Evolutionary conservation across 176 grass and related monocot genomes (phyloP).

Genomic region (Juncus inflexus): DNA sequence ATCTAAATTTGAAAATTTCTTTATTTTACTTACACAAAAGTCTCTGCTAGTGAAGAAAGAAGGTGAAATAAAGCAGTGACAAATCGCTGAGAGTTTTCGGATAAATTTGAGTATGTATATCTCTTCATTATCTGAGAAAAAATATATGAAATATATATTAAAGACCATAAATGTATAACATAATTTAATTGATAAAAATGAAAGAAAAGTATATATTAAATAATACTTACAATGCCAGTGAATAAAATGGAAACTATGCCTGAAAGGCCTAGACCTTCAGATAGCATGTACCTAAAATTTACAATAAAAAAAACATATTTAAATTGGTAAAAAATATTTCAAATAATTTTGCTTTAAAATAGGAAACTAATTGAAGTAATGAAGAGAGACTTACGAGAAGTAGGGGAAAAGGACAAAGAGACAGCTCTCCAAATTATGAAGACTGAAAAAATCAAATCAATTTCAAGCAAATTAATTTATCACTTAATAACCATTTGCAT

Average conservation of each 20-base stretch:
- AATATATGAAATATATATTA: conserved; percentile 17
- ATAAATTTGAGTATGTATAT: conserved; percentile 79
- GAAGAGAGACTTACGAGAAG: conserved; percentile 71
- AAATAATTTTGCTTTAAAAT: conserved; percentile 8
- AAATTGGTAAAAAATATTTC: conserved; percentile 11
- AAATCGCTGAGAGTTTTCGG: conserved; percentile 76
- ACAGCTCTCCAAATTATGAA: conserved; percentile 91
- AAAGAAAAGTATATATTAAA: conserved; percentile 16
- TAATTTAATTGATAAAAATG: conserved; percentile 7
- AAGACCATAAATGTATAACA: not conserved
- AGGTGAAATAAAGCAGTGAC: conserved; percentile 77
- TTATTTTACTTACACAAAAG: conserved; percentile 68
- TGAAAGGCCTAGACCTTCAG: conserved; percentile 86
- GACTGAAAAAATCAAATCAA: conserved; percentile 41
- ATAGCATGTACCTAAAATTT: conserved; percentile 73
- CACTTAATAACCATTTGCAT: not conserved
- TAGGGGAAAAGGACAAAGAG: conserved; percentile 97
- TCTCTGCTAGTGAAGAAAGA: conserved; percentile 87
- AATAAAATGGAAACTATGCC: conserved; percentile 96
- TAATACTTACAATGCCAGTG: conserved; percentile 76
- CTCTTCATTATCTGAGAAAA: conserved; percentile 81
- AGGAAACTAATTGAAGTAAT: conserved; percentile 17
- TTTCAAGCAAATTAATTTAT: conserved; percentile 10
- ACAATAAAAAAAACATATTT: conserved; percentile 20
- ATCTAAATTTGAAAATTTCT: not conserved